A percentile compares a stretch with the other conserved stretches of the same genome.
Conservation (phyloP, 1,284 basidiomycete genomes). For the Coniferiporia weirii region DNA sequence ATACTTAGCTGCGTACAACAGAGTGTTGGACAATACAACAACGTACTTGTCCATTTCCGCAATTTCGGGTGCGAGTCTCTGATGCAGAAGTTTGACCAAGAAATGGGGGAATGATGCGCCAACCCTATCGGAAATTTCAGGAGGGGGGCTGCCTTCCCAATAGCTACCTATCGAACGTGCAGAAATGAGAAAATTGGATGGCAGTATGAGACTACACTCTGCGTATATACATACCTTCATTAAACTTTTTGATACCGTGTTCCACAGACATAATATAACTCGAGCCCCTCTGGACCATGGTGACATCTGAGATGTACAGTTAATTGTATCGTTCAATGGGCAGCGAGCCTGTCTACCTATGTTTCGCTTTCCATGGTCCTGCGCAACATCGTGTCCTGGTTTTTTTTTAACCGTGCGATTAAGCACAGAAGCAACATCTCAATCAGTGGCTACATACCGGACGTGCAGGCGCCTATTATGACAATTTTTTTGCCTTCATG, state of each 20-base stretch:
- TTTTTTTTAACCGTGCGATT: neutral
- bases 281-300: constrained; percentile 31
- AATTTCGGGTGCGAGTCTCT: constrained; percentile 20
- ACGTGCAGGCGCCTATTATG: constrained; percentile 57
- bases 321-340: neutral
- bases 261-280: constrained; percentile 36
- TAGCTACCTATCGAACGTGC: constrained; percentile 30
- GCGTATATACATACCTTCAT: constrained; percentile 19
- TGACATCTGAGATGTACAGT: constrained; percentile 16
- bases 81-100: constrained; percentile 32
- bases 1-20: neutral
- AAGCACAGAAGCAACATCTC: neutral
- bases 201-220: neutral
- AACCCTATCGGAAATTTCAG: constrained; percentile 49
- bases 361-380: constrained; percentile 32
- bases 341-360: constrained; percentile 19
- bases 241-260: constrained; percentile 24
- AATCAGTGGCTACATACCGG: constrained; percentile 32
- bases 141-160: constrained; percentile 39
- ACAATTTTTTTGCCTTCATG: constrained; percentile 54
- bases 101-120: constrained; percentile 46
- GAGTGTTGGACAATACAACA: neutral
- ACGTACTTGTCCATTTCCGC: constrained; percentile 18
- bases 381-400: constrained; percentile 27
- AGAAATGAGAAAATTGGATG: no score